Evolutionary conservation across 495 filamentous ascomycete species (phyloP).

Genomic region (Physcia stellaris): DNA sequence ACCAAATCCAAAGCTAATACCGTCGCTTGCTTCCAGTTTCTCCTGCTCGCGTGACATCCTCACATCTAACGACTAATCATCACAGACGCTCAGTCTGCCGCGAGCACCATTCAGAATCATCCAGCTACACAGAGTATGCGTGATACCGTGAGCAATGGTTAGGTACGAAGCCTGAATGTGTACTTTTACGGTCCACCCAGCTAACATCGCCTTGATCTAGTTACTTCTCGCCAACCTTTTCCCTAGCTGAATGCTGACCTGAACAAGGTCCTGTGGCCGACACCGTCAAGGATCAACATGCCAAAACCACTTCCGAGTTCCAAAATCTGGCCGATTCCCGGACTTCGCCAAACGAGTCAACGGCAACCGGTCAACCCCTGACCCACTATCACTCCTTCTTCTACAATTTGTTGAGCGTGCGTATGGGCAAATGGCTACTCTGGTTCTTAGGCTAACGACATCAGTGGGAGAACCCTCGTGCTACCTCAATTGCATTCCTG

Average conservation of each 20-base stretch:
- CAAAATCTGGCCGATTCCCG: slow-evolving; percentile 60
- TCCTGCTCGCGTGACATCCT: slow-evolving; percentile 15
- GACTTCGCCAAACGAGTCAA: slow-evolving; percentile 48
- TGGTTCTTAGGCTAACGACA: slow-evolving; percentile 6
- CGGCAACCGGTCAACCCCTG: slow-evolving; percentile 74
- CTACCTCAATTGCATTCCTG: slow-evolving; percentile 74
- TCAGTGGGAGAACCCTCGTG: slow-evolving; percentile 59
- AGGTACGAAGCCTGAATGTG: no score
- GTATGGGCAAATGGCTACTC: no score
- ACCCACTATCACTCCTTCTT: slow-evolving; percentile 96
- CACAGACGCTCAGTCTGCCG: slow-evolving; percentile 21
- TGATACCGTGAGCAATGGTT: slow-evolving; percentile 17
- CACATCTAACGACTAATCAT: background rate
- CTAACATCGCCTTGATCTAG: slow-evolving; percentile 1
- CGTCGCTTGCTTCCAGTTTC: no score
- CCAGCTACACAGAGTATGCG: slow-evolving; percentile 22
- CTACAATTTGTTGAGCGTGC: slow-evolving; percentile 68
- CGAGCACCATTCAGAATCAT: slow-evolving; percentile 21
- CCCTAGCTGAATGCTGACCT: slow-evolving; percentile 5
- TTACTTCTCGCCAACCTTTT: background rate
- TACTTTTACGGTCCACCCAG: no score
- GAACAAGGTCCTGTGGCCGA: slow-evolving; percentile 58
- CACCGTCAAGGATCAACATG: slow-evolving; percentile 57
- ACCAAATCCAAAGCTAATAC: slow-evolving; percentile 1
- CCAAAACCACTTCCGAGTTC: slow-evolving; percentile 61